Evolutionary conservation across 2,329 filamentous ascomycete species (phyloP).

Genomic region (Colletotrichum musicola): DNA sequence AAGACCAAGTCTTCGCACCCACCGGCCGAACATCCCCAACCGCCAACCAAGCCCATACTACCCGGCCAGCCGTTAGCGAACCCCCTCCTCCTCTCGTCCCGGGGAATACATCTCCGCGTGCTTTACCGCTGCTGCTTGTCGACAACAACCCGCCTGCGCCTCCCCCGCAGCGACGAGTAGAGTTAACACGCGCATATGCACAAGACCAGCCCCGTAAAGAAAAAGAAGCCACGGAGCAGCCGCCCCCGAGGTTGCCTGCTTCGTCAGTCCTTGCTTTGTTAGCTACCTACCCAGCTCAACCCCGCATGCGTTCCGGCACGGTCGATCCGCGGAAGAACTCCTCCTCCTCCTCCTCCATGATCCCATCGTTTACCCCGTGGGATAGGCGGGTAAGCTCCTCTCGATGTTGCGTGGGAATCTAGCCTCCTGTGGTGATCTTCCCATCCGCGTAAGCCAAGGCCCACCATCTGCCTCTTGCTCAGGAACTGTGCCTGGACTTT

Average conservation of each 20-base stretch:
- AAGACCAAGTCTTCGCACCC: background rate
- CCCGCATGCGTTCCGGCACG: constrained; percentile 13
- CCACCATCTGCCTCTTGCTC: background rate
- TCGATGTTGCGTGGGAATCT: no score
- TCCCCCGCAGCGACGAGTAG: constrained; percentile 4
- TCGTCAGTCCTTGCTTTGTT: no score
- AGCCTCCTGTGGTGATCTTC: background rate
- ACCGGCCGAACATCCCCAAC: background rate
- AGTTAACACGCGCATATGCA: no score
- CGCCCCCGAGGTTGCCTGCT: constrained; percentile 11
- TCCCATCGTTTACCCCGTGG: background rate
- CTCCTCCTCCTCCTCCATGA: background rate
- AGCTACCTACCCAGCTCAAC: background rate
- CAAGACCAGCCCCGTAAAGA: background rate
- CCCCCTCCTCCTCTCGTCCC: constrained; percentile 2
- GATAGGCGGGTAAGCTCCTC: no score
- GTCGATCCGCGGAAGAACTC: constrained; percentile 9
- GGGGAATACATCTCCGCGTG: constrained; percentile 16
- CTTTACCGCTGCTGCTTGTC: background rate
- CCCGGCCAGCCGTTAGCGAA: background rate
- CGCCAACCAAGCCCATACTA: background rate
- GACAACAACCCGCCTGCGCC: background rate
- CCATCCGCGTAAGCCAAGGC: constrained; percentile 3
- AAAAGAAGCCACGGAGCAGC: constrained; percentile 26
- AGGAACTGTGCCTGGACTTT: background rate